Evolutionary conservation across 2,329 filamentous ascomycete genomes (phyloP).

Genomic region (Nakataea oryzae): DNA sequence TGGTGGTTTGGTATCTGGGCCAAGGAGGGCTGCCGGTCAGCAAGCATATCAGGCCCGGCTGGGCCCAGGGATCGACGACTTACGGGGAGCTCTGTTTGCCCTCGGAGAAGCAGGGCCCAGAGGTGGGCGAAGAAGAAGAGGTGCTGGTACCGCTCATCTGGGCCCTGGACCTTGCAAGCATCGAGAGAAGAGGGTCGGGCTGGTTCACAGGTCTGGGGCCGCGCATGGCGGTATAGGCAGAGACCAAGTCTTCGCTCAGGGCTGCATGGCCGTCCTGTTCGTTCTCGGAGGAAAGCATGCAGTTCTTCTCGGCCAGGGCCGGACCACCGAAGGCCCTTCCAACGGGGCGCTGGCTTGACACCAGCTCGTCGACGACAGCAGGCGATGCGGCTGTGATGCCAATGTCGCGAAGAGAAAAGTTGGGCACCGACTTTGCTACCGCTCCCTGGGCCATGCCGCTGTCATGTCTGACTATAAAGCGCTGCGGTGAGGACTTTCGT

Average conservation of each 20-base stretch:
- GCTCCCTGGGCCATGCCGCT: background rate
- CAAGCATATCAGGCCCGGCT: background rate
- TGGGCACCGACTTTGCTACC: background rate
- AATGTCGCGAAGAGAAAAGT: background rate
- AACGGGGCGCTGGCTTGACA: background rate
- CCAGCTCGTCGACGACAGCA: background rate
- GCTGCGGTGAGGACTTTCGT: background rate
- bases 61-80: background rate
- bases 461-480: background rate
- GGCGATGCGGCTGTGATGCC: background rate
- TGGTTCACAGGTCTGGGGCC: slow-evolving; percentile 13
- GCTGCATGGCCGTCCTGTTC: background rate
- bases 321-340: background rate
- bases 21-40: background rate
- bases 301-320: background rate
- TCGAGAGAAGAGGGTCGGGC: slow-evolving; percentile 16
- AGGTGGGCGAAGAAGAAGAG: background rate
- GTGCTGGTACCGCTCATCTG: slow-evolving; percentile 3
- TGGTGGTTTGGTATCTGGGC: slow-evolving; percentile 1
- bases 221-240: slow-evolving; percentile 22
- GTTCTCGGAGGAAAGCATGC: no score
- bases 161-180: slow-evolving; percentile 9
- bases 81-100: background rate
- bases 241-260: slow-evolving; percentile 12
- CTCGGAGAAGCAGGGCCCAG: background rate